A percentile compares a stretch with the other conserved stretches of the same genome.
Evolutionary conservation across 179 eudicot species (phyloP).

Genomic region (Beta corolliflora): DNA sequence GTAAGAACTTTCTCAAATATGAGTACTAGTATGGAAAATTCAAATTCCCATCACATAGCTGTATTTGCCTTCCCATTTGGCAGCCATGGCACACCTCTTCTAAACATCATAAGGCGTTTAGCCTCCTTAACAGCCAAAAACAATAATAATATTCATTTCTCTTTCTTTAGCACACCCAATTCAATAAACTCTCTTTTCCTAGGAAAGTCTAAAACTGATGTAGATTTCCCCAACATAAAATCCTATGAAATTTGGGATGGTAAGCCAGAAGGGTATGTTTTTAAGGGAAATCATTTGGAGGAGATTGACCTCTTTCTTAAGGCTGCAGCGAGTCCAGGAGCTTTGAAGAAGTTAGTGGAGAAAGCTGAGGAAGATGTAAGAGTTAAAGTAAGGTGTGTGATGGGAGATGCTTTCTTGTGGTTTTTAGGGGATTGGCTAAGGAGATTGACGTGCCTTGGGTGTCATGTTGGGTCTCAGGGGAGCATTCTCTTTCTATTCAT

Average conservation of each 20-base stretch:
- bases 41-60: too few species aligned
- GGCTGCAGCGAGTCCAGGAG: background rate
- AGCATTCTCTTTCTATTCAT: background rate
- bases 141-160: background rate
- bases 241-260: constrained; percentile 10
- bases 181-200: background rate
- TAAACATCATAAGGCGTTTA: background rate
- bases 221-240: background rate
- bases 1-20: too few species aligned
- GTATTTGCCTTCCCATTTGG: background rate
- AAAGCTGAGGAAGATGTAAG: background rate
- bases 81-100: constrained; percentile 7
- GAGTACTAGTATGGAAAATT: too few species aligned
- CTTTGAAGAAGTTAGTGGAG: background rate
- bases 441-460: constrained; percentile 6
- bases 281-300: constrained; percentile 12
- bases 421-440: constrained; percentile 9
- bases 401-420: constrained; percentile 15
- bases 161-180: constrained; percentile 1
- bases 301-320: constrained; percentile 4
- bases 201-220: background rate
- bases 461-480: background rate
- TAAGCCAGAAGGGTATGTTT: background rate
- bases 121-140: background rate
- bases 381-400: background rate